A percentile compares a stretch with the other conserved stretches of the same genome.
phyloP scores from a whole-genome alignment of 495 filamentous ascomycete genomes.

The Hyaloscypha variabilis region DNA sequence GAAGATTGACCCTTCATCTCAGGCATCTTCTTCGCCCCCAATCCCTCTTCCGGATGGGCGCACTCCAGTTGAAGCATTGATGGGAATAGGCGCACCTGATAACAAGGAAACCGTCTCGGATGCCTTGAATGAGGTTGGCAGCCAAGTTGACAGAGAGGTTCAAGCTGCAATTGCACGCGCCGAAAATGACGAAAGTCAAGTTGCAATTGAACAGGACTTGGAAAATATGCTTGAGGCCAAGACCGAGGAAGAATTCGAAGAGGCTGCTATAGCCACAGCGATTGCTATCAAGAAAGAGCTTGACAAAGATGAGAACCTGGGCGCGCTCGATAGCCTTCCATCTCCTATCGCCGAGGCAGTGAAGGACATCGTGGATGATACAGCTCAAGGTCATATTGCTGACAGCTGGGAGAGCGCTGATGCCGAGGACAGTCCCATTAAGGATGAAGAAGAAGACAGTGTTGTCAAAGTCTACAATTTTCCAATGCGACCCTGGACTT shows the following conservation, averaged over 20 bases:
- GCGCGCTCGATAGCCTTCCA: slow-evolving; percentile 50
- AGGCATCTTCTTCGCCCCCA: slow-evolving; percentile 31
- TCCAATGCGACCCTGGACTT: slow-evolving; percentile 92
- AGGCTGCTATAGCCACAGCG: slow-evolving; percentile 46
- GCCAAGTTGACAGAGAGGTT: slow-evolving; percentile 68
- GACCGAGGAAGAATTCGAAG: slow-evolving; percentile 48
- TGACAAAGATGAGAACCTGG: slow-evolving; percentile 53
- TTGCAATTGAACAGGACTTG: slow-evolving; percentile 47
- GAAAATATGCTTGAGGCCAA: slow-evolving; percentile 44
- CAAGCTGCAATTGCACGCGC: slow-evolving; percentile 64
- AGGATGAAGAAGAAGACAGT: slow-evolving; percentile 63
- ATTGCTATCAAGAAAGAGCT: slow-evolving; percentile 58
- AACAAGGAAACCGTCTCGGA: slow-evolving; percentile 68
- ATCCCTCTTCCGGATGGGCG: slow-evolving; percentile 35
- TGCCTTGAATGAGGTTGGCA: slow-evolving; percentile 68
- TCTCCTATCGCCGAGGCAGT: slow-evolving; percentile 55
- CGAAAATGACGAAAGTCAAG: slow-evolving; percentile 50
- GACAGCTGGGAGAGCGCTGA: slow-evolving; percentile 80
- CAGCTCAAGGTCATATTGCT: slow-evolving; percentile 53
- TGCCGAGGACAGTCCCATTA: slow-evolving; percentile 67
- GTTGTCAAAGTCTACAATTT: slow-evolving; percentile 87
- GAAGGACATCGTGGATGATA: slow-evolving; percentile 61
- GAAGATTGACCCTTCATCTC: slow-evolving; percentile 46
- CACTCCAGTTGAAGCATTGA: slow-evolving; percentile 39
- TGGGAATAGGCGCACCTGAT: slow-evolving; percentile 33